phyloP scores from a whole-genome alignment of 1,139 yeast species.

The Yamadazyma epiphylla region DNA sequence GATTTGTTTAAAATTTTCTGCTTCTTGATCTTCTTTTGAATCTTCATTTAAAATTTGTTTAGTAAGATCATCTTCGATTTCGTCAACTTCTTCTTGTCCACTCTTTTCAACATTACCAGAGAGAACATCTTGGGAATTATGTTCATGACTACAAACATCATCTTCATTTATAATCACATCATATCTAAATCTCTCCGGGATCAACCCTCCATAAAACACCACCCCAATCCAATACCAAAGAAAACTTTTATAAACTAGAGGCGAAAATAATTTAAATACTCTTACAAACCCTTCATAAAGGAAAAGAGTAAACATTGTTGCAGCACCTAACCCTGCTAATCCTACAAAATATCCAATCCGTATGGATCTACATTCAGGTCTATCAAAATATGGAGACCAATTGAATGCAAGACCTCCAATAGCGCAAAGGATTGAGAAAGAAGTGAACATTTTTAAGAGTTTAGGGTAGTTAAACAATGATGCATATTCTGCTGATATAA shows the following conservation, averaged over 20 bases:
- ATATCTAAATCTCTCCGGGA: conserved; percentile 86
- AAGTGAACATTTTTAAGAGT: conserved; percentile 47
- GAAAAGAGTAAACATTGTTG: conserved; percentile 58
- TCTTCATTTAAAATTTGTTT: conserved; percentile 12
- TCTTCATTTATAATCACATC: conserved; percentile 53
- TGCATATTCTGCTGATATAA: conserved; percentile 80
- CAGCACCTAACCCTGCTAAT: conserved; percentile 70
- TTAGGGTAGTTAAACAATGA: conserved; percentile 63
- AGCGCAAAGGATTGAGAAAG: conserved; percentile 65
- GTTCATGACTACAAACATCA: conserved; percentile 24
- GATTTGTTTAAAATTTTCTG: conserved; percentile 28
- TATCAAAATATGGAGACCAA: conserved; percentile 88
- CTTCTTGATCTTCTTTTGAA: conserved; percentile 18
- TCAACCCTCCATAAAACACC: conserved; percentile 78
- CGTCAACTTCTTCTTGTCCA: conserved; percentile 45
- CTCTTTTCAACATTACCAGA: conserved; percentile 33
- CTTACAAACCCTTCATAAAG: conserved; percentile 53
- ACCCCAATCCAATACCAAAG: conserved; percentile 80
- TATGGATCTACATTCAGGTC: conserved; percentile 75
- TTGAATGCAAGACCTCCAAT: conserved; percentile 70
- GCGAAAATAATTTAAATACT: conserved; percentile 54
- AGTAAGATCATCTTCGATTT: conserved; percentile 33
- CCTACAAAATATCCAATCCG: conserved; percentile 83
- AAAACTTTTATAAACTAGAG: conserved; percentile 61
- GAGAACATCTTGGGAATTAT: conserved; percentile 32